Base-by-base conservation (phyloP, 768 basidiomycete genomes). In the Boletus vinaceobasis region DNA sequence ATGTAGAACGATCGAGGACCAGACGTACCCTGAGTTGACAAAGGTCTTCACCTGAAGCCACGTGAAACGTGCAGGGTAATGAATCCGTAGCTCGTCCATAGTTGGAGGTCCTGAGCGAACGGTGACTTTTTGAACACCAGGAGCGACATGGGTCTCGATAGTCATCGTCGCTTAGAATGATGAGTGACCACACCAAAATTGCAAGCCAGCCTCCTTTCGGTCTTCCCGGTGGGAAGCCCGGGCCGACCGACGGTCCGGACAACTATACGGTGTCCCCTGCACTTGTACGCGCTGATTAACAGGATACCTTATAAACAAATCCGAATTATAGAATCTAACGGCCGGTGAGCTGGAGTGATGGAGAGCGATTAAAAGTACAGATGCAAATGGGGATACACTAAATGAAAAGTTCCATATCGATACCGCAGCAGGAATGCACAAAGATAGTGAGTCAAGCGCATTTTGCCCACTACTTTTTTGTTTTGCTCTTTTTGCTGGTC, bases 11-110 rank as follows among this genome's bases (percentile, higher is more conserved):
- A 27, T 29, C 23, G 11, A 50, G 19, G 19, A 35, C 23, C 8
- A 21, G 47, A 65, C 75, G 40, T 67, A 88, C 88, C 89, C 89
- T 53, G 89, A 88, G 65, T 85, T 88, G 46, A 92, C 77, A 58
- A 92, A 90, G 5, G 82, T 79, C 72, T 85, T 90, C 27, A 92
- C 72, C 65, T 92, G 83, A 9, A 69, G 58, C 87, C 88, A 92
- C 0, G 88, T 87, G 60, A 90, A 90, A 58, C 80, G 83, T 5
- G 86, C 77, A 14, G 89, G 89, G 64, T 92, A 92, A 64, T 88
- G 72, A 1, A 71, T 76, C 8, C 82, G 67, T 7, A 92, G 70
- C 60, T 92, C 90, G 48, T 84, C 83, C 36, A 68, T 72, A 1
- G 87, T 88, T 13, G 90, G 90, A 21, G 77, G 83, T 0, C 89